Evolutionary conservation across 2,329 filamentous ascomycete species (phyloP), one percentile per base, ranked within the genome.

Genomic region (Talaromyces sp.): DNA sequence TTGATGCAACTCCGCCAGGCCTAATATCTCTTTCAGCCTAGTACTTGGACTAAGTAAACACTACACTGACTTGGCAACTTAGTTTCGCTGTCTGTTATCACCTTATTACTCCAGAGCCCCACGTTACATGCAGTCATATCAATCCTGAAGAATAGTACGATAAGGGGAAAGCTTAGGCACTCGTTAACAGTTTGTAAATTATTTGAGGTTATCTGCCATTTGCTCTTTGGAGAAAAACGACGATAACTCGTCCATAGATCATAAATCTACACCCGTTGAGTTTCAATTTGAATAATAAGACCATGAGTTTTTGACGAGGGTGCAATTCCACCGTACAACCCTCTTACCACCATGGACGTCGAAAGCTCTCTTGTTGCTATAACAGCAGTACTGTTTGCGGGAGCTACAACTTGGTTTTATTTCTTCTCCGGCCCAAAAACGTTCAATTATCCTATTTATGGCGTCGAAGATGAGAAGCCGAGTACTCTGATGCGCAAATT

Each of bases 401-500:
- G 46, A 37, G 33, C 36, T 22, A 36, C 6, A 51, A 51, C 36
- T 17, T n/a, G 33, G 46, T 51, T 31, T 51, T 4, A 21, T 22
- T 17, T 51, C 33, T 51, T 37, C 13, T 22, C 46, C 13, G 46
- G 46, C 11, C 46, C 46, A 1, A 36, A 51, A 15, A 51, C 33
- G 17, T 37, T 51, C 31, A 9, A 51, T n/a, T 51, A 37, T 37
- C 46, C 46, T 8, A 51, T 51, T 17, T 51, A 51, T 37, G 46
- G 46, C 33, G 31, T 17, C 11, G 31, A 51, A 36, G 33, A 37
- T 22, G 46, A 51, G 19, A 51, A 51, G 10, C 46, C 46, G 7
- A 37, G 46, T 37, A 36, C 28, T 22, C 19, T 51, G 46, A 51
- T 51, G 46, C 28, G 33, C 10, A 51, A 51, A 51, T 51, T 51